Percentiles rank a stretch among this genome's conserved stretches.
These are phyloP conservation scores for Herpotrichia juniperi DNA, from an alignment of 2,329 filamentous ascomycete species.

Conservation along the genomic window DNA sequence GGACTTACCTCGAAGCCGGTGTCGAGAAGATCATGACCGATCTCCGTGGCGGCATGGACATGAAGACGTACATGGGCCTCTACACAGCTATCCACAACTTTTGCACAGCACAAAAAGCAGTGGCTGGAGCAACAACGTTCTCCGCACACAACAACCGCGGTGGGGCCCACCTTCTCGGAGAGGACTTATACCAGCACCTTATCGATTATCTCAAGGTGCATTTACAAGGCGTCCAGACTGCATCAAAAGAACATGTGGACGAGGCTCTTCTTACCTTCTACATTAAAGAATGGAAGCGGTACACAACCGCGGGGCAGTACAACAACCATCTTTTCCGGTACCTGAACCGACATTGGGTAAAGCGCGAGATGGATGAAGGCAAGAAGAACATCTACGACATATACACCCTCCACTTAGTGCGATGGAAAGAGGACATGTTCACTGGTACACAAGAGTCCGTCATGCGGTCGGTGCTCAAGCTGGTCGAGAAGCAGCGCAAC, in stretches of 20 bases:
- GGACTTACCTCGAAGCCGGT: slow-evolving; percentile 85
- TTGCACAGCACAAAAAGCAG: slow-evolving; percentile 95
- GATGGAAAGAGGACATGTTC: slow-evolving; percentile 94
- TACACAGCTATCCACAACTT: slow-evolving; percentile 99
- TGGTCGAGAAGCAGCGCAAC: slow-evolving; percentile 96
- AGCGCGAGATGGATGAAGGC: slow-evolving; percentile 97
- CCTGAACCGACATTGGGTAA: slow-evolving; percentile 98
- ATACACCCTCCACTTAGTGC: slow-evolving; percentile 93
- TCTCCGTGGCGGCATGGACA: slow-evolving; percentile 89
- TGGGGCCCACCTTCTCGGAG: slow-evolving; percentile 86
- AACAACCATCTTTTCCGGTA: slow-evolving; percentile 97
- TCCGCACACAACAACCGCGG: slow-evolving; percentile 72
- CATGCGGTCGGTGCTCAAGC: slow-evolving; percentile 91
- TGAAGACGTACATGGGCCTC: slow-evolving; percentile 96
- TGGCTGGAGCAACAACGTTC: slow-evolving; percentile 61
- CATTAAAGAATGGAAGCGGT: slow-evolving; percentile 94
- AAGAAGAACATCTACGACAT: slow-evolving; percentile 99
- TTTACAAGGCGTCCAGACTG: slow-evolving; percentile 70
- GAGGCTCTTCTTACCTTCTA: slow-evolving; percentile 92
- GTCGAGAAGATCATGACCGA: slow-evolving; percentile 94
- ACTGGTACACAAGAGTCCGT: slow-evolving; percentile 81
- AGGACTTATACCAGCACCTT: slow-evolving; percentile 93
- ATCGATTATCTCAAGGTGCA: slow-evolving; percentile 84
- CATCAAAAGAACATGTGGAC: slow-evolving; percentile 81
- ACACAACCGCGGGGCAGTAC: slow-evolving; percentile 94